A percentile compares a stretch with the other conserved stretches of the same genome.
These are phyloP conservation scores for Carex kokanica DNA, from an alignment of 176 grass and related monocot species.

Conservation along the genomic window DNA sequence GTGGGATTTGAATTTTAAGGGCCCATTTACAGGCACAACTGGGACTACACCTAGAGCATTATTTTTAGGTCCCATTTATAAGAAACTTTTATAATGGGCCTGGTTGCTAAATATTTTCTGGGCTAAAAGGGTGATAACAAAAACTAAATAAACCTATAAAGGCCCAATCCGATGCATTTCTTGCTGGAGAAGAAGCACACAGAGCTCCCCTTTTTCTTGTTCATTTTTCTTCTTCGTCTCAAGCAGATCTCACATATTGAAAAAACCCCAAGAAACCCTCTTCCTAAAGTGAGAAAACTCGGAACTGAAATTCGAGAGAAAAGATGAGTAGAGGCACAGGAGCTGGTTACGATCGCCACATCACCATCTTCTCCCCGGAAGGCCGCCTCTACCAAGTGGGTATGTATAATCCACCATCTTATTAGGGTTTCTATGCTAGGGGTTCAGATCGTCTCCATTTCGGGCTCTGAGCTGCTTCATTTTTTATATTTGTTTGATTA, in stretches of 20 bases:
- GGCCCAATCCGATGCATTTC: background rate
- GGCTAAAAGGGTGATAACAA: background rate
- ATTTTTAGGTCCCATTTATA: background rate
- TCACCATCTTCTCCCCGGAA: slow-evolving; percentile 99
- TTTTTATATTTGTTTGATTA: background rate
- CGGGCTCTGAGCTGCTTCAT: background rate
- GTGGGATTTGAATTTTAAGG: background rate
- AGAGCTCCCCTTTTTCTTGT: background rate
- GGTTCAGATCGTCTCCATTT: slow-evolving; percentile 12
- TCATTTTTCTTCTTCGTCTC: background rate
- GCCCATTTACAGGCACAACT: background rate
- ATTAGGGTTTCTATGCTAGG: slow-evolving; percentile 6
- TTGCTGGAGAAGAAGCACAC: slow-evolving; percentile 26
- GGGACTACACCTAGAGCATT: background rate
- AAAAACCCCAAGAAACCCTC: slow-evolving; percentile 18
- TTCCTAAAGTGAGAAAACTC: slow-evolving; percentile 6
- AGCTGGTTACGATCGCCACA: slow-evolving; percentile 98
- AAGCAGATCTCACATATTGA: slow-evolving; percentile 13
- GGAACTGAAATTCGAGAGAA: slow-evolving; percentile 35
- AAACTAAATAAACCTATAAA: background rate
- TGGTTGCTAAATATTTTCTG: background rate
- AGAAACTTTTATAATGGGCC: background rate
- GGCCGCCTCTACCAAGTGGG: slow-evolving; percentile 98
- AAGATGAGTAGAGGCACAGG: slow-evolving; percentile 76
- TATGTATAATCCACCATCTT: slow-evolving; percentile 16